Base-by-base conservation (phyloP, 179 eudicot species). In the Patellifolia procumbens region DNA sequence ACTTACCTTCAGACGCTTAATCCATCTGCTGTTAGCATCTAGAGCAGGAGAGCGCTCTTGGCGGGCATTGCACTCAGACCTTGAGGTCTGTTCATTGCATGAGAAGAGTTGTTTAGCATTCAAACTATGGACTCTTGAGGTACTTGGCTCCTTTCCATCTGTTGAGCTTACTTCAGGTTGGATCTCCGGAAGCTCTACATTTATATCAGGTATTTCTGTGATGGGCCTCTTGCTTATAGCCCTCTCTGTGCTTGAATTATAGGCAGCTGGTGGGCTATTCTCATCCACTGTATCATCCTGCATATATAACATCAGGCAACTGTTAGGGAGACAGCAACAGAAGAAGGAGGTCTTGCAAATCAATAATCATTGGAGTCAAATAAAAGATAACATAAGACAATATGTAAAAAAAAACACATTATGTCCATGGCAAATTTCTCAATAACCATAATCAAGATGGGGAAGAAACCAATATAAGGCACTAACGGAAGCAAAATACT, bases 61-160 rank as follows among this genome's bases (percentile, higher is more conserved):
- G 32, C 45, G n/a, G 74, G 22, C 72, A 68, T 61, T 73, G 31
- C 75, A 39, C 17, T 75, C 73, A 12, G 78, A 48, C 39, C 55
- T 80, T 22, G 78, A 73, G 59, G 82, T 76, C 19, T 79, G 82
- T 62, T 85, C 86, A 13, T 81, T 59, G 77, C 76, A 74, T 9
- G 85, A 71, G 71, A 86, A 76, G n/a, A 87, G 87, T 24, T 80
- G 82, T 26, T 88, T 90, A 69, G 86, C 80, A 70, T 89, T 90
- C 65, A 93, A 79, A 82, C 94, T 91, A 79, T 83, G 88, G 58
- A 95, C 92, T 76, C 85, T 87, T 43, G 97, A 89, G 34, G 88
- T 69, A 75, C 84, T 83, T 20, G 88, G 84, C 66, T 84, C 88
- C 20, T 61, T 82, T 48, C 79, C 75, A 55, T 83, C 89, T 29